Percentiles rank a stretch among this genome's conserved stretches.
These are phyloP conservation scores for Citrus trifoliata DNA, from an alignment of 345 rosid species.

Conservation along the genomic window DNA sequence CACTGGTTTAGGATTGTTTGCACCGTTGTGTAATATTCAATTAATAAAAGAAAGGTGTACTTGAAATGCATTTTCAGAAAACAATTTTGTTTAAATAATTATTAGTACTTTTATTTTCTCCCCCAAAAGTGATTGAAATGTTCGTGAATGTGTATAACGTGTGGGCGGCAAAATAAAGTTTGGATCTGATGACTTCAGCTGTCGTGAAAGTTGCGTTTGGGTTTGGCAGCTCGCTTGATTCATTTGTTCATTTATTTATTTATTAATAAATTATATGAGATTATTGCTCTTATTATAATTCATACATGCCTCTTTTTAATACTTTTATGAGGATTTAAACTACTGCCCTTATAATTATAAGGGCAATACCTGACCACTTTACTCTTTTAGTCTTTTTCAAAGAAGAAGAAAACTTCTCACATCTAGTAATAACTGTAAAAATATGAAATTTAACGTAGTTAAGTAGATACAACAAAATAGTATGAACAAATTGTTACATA, in stretches of 20 bases:
- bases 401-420: conserved; percentile 1
- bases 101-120: background rate
- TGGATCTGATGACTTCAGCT: background rate
- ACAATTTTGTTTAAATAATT: background rate
- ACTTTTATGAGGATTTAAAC: too few species aligned
- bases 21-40: too few species aligned
- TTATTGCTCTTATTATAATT: too few species aligned
- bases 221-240: background rate
- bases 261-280: too few species aligned
- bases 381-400: background rate
- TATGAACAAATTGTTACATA: background rate
- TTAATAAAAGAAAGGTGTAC: too few species aligned
- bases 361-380: accelerated
- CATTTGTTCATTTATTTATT: too few species aligned
- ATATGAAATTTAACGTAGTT: too few species aligned
- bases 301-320: too few species aligned
- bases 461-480: background rate
- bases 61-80: background rate
- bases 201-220: conserved; percentile 14
- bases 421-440: background rate
- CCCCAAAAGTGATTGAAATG: background rate
- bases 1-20: too few species aligned
- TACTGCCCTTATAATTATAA: accelerated
- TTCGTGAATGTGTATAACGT: background rate
- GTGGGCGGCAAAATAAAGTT: conserved; percentile 5